These are phyloP conservation scores for Forsythia viridissima DNA, from an alignment of 257 asterid genomes.

Conservation along the genomic window DNA sequence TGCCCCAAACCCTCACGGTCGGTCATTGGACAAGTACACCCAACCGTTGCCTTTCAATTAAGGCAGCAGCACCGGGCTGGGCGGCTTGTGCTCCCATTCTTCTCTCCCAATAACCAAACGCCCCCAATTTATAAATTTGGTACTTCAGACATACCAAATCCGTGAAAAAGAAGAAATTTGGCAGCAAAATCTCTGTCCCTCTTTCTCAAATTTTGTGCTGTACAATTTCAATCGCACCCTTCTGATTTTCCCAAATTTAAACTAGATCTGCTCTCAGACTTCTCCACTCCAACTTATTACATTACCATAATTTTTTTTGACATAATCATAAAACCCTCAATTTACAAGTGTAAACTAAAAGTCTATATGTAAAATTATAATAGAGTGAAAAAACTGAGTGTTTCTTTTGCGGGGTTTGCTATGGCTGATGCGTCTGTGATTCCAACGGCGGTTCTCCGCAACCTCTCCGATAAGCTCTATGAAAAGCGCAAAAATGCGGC, in stretches of 20 bases:
- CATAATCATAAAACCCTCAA: constrained; percentile 8
- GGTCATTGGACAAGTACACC: background rate
- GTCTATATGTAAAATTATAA: constrained; percentile 29
- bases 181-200: background rate
- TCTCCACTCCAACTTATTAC: constrained; percentile 12
- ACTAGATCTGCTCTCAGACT: constrained; percentile 44
- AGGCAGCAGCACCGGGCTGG: background rate
- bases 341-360: constrained; percentile 2
- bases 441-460: constrained; percentile 90
- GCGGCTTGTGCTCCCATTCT: background rate
- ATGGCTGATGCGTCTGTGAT: constrained; percentile 86
- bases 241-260: background rate
- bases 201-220: constrained; percentile 1
- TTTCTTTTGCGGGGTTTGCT: constrained; percentile 43
- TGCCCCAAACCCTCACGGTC: background rate
- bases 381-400: constrained; percentile 24
- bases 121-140: background rate
- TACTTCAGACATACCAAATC: background rate
- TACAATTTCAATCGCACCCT: background rate
- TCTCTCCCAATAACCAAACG: background rate
- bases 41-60: background rate
- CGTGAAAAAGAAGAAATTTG: background rate
- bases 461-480: constrained; percentile 92
- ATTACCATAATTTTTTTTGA: background rate
- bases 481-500: constrained; percentile 99